phyloP scores from a whole-genome alignment of 768 basidiomycete genomes.

The Fistulinella prunicolor region DNA sequence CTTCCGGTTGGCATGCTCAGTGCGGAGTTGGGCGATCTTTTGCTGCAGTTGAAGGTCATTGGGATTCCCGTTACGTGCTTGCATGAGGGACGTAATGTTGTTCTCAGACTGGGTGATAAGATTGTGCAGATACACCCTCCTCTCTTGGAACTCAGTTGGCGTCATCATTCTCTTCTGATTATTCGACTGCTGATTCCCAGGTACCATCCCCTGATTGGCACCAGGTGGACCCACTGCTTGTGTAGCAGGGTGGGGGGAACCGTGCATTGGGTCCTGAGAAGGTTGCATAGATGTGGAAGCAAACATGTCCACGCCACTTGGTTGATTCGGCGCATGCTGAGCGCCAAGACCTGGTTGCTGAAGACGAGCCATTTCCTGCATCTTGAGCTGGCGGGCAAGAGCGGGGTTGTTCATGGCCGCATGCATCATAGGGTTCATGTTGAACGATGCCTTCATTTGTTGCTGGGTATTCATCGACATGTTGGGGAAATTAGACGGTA shows the following conservation, averaged over 20 bases:
- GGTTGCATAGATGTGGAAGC: constrained; percentile 41
- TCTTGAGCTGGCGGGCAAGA: constrained; percentile 39
- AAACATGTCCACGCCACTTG: constrained; percentile 45
- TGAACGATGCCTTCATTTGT: constrained; percentile 30
- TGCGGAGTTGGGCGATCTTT: constrained; percentile 16
- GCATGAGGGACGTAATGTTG: constrained; percentile 3
- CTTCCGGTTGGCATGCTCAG: constrained; percentile 32
- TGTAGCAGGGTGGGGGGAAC: constrained; percentile 42
- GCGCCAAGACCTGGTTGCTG: constrained; percentile 30
- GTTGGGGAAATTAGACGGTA: constrained; percentile 39
- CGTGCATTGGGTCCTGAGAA: constrained; percentile 44
- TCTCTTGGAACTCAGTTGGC: constrained; percentile 24
- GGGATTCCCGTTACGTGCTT: constrained; percentile 13
- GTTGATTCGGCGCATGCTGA: constrained; percentile 39
- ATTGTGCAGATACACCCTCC: constrained; percentile 9
- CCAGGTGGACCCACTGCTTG: constrained; percentile 22
- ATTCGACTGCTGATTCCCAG: constrained; percentile 20
- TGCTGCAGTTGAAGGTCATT: constrained; percentile 18
- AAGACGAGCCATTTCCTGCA: constrained; percentile 38
- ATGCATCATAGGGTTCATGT: constrained; percentile 39
- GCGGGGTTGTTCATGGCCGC: constrained; percentile 29
- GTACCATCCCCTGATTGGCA: constrained; percentile 22
- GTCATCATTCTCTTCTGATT: constrained; percentile 24
- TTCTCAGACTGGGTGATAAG: constrained; percentile 16
- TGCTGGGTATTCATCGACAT: constrained; percentile 37